Base-by-base conservation (phyloP, 441 rosid genomes). In the Raphanus hybrid region DNA sequence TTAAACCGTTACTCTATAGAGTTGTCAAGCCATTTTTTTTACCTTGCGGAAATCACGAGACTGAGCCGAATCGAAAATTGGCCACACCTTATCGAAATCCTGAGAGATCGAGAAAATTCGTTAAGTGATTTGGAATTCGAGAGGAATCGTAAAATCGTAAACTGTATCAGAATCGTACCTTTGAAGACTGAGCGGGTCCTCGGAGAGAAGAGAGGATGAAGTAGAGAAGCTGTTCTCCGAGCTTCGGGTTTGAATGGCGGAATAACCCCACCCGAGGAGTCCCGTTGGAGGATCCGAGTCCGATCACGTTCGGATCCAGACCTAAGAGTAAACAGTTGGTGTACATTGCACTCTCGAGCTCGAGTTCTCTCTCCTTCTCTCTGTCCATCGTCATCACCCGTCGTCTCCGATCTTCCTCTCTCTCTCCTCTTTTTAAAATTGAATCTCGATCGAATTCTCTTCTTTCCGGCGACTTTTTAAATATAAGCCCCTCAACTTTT, bases 291-390 rank as follows among this genome's bases (percentile, higher is more conserved):
- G 89, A 85, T 83, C 97, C 95, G 83, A 86, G 86, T 14, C 99
- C 99, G 85, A 96, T 96, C 55, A 91, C 72, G 67, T 82, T 82
- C 74, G 98, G 98, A 94, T 96, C 99, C 88, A 96, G 78, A 68
- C 99, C 99, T 78, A 96, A 86, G 48, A 96, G 85, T 85, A 91
- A 82, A 48, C 98, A 96, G 84, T 96, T 96, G 12, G 99, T 96
- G 88, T 94, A 96, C 99, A 96, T 92, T 92, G 99, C 98, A 79
- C 98, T 94, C 89, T 96, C 98, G 5, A 96, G 96, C 91, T 92
- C 98, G 23, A 91, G 82, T 85, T 96, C 99, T 84, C 99, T 92
- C 82, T 96, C 99, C 93, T 94, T 96, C 83, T 96, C 99, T 86
- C 98, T 87, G 80, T 94, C 99, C 97, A 94, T 96, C 87, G 91